These are phyloP conservation scores for Chlorella sp. DNA, from an alignment of 139 green algal genomes.

Conservation along the genomic window DNA sequence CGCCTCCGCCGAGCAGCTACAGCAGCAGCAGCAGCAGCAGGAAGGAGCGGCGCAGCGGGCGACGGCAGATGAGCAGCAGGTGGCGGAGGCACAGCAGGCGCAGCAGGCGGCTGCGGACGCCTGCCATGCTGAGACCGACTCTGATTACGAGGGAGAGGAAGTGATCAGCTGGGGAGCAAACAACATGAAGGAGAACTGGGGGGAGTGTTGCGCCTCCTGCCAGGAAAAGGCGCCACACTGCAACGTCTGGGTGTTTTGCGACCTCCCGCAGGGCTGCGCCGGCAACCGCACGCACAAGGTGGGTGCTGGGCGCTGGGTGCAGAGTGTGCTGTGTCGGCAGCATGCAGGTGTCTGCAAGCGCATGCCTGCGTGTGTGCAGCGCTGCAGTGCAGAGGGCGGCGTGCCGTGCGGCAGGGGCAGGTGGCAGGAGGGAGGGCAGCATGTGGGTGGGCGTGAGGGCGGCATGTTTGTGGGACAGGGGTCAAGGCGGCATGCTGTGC, in stretches of 20 bases:
- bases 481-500: too few relatives aligned
- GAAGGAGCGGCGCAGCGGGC: background rate
- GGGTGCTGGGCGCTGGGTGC: background rate
- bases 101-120: background rate
- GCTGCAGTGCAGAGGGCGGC: too few relatives aligned
- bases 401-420: too few relatives aligned
- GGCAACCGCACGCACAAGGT: background rate
- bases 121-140: constrained; percentile 31
- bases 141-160: constrained; percentile 42
- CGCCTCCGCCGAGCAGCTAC: background rate
- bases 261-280: background rate
- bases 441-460: too few relatives aligned
- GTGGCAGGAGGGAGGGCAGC: too few relatives aligned
- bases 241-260: constrained; percentile 48
- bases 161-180: constrained; percentile 5
- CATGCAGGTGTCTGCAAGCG: too few relatives aligned
- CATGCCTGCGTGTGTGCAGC: too few relatives aligned
- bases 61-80: background rate
- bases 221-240: constrained; percentile 12
- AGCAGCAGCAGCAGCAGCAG: background rate
- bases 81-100: background rate
- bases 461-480: too few relatives aligned
- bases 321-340: too few relatives aligned
- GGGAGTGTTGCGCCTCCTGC: constrained; percentile 41
- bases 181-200: constrained; percentile 13